Percentiles rank a stretch among this genome's conserved stretches.
Conservation (phyloP, 129 eudicot species). For the Helichrysum umbraculigerum region DNA sequence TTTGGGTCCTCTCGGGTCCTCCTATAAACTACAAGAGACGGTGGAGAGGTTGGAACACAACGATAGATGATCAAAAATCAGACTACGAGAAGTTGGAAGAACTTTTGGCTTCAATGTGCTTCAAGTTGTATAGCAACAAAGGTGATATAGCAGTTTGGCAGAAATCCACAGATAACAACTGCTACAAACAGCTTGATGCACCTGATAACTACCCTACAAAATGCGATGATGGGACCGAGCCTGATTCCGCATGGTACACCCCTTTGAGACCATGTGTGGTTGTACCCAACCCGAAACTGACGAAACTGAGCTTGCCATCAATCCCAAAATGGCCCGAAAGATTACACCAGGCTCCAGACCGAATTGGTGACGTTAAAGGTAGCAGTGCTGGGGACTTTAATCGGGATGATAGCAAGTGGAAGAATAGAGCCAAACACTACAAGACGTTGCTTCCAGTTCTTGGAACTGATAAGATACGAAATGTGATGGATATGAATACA, state of each 20-base stretch:
- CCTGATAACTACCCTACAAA: conserved; percentile 81
- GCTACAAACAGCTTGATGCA: conserved; percentile 77
- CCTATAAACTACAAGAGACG: conserved; percentile 81
- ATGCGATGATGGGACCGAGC: conserved; percentile 95
- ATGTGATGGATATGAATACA: conserved; percentile 97
- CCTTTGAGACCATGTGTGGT: conserved; percentile 92
- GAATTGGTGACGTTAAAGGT: conserved; percentile 72
- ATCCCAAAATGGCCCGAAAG: conserved; percentile 84
- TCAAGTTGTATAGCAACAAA: conserved; percentile 69
- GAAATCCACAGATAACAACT: conserved; percentile 63
- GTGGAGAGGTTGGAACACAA: conserved; percentile 98
- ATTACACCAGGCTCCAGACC: conserved; percentile 69
- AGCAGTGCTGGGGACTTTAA: conserved; percentile 82
- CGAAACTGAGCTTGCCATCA: conserved; percentile 49
- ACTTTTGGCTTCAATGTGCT: conserved; percentile 83
- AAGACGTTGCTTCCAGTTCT: conserved; percentile 73
- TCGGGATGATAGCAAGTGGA: conserved; percentile 77
- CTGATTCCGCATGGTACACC: conserved; percentile 97
- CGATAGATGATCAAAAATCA: conserved; percentile 73
- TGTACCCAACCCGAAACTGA: conserved; percentile 59
- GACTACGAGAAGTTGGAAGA: conserved; percentile 78
- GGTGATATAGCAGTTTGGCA: conserved; percentile 99
- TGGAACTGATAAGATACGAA: conserved; percentile 82
- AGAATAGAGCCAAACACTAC: conserved; percentile 64
- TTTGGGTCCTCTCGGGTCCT: conserved; percentile 97